Percentiles rank a stretch among this genome's conserved stretches.
Evolutionary conservation across 225 moss, liverwort and hornwort genomes (phyloP).

Genomic region (Sphagnum contortum): DNA sequence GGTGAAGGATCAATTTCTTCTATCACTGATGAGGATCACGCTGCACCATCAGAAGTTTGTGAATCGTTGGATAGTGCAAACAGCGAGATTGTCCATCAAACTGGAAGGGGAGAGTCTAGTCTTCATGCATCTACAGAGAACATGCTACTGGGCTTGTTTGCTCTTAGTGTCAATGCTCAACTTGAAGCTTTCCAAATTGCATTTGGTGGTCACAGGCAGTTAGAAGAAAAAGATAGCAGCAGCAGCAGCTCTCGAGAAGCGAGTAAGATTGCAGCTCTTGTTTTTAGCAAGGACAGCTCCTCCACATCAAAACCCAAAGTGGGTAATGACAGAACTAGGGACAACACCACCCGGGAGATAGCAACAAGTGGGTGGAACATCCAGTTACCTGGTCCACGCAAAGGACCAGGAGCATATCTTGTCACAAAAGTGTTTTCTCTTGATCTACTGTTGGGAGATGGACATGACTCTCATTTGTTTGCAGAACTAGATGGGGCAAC

Average conservation of each 20-base stretch:
- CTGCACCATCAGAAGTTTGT: not conserved
- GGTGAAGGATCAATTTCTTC: not conserved
- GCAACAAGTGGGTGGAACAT: too few relatives aligned
- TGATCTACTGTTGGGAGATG: slow-evolving; percentile 35
- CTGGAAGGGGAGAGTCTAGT: slow-evolving; percentile 9
- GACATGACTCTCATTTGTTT: slow-evolving; percentile 28
- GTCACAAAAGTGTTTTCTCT: slow-evolving; percentile 39
- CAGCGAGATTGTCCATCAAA: not conserved
- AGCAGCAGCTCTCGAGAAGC: not conserved
- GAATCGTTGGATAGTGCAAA: not conserved
- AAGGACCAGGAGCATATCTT: slow-evolving; percentile 38
- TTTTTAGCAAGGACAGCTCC: slow-evolving; percentile 3
- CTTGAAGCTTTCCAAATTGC: slow-evolving; percentile 42
- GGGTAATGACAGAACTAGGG: slow-evolving; percentile 12
- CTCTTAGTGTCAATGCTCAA: slow-evolving; percentile 19
- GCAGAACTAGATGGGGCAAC: slow-evolving; percentile 40
- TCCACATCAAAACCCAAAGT: slow-evolving; percentile 12
- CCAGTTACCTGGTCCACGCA: slow-evolving; percentile 14
- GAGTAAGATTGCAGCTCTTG: slow-evolving; percentile 6
- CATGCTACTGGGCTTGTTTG: slow-evolving; percentile 23
- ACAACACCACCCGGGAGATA: not conserved
- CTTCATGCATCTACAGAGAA: slow-evolving; percentile 15
- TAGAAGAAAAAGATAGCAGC: slow-evolving; percentile 1
- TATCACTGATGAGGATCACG: too few relatives aligned
- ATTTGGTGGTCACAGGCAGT: slow-evolving; percentile 35